Conservation (phyloP, 2,329 filamentous ascomycete species). For the Thelonectria blattea region DNA sequence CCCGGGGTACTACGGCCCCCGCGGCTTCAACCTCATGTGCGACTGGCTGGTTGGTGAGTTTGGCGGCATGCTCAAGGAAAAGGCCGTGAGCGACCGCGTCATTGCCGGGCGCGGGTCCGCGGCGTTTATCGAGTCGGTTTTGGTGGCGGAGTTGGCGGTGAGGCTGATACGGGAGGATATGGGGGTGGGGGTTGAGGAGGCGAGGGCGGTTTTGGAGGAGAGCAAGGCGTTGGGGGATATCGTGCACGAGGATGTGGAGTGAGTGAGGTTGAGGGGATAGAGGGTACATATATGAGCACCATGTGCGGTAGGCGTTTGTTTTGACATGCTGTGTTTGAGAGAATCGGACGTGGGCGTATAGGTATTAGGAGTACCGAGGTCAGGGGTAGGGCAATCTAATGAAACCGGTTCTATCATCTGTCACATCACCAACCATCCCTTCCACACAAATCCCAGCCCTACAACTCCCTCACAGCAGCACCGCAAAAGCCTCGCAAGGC, state of each 20-base stretch:
- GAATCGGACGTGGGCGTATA: not conserved
- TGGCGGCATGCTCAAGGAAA: slow-evolving; percentile 63
- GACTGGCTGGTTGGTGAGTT: slow-evolving; percentile 70
- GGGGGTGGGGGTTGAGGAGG: slow-evolving; percentile 49
- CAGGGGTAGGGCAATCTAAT: not conserved
- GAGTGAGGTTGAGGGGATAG: no score
- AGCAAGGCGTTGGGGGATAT: slow-evolving; percentile 72
- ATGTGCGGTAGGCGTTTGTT: no score
- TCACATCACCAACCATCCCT: not conserved
- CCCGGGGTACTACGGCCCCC: slow-evolving; percentile 84
- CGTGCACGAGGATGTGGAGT: slow-evolving; percentile 64
- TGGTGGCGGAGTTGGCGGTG: slow-evolving; percentile 74
- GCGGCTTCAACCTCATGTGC: slow-evolving; percentile 74
- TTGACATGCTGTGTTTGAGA: not conserved
- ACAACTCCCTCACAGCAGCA: slow-evolving; percentile 37
- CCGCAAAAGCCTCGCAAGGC: slow-evolving; percentile 46
- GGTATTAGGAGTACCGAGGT: not conserved
- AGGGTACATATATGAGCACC: not conserved
- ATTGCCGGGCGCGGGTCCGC: slow-evolving; percentile 71
- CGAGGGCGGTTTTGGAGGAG: slow-evolving; percentile 64
- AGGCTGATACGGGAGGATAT: slow-evolving; percentile 64
- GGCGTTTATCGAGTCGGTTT: slow-evolving; percentile 73
- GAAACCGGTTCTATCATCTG: not conserved
- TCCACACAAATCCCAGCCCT: no score
- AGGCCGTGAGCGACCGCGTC: slow-evolving; percentile 67